Base-by-base conservation (phyloP, 2,329 filamentous ascomycete genomes). In the Sporothrix brunneoviolacea region DNA sequence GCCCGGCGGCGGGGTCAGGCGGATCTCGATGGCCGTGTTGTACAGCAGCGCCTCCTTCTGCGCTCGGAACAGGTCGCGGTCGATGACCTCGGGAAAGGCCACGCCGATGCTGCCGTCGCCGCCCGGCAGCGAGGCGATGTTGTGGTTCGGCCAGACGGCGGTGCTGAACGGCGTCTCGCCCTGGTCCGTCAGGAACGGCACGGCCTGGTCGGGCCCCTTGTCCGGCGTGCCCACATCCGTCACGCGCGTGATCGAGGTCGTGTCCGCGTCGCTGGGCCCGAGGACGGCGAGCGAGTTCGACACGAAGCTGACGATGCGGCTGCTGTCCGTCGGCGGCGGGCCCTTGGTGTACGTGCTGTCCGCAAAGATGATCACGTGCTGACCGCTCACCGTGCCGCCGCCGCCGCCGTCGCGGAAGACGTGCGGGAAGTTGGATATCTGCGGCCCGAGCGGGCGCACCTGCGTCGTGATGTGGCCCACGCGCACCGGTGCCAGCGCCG, bases 341-440 rank as follows among this genome's bases (percentile, higher is more conserved):
- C 56, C 56, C 2, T n/a, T 19, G 4, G 56, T 57, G 46, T 57
- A 57, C 10, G 15, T 52, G 39, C 54, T 40, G 32, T 57, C 56
- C 2, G 56, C 50, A 37, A 55, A 57, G 21, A 56, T 56, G 46
- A 56, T 54, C 19, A 57, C 35, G 12, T 55, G 22, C 39, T 48
- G 51, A 2, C 56, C 56, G 44, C 33, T 33, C 2, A 57, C 52
- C 1, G 51, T 52, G 40, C 56, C 56, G 39, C 56, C 56, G 24
- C 56, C 56, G 21, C 56, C 56, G 24, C 56, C 56, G 47, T 57
- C 56, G 27, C 56, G 56, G 49, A 42, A 57, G 15, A 54, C 48
- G 47, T 57, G 46, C 30, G 56, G 56, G 9, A 51, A 47, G 40
- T 56, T 57, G 38, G 56, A 57, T 40, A 38, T 19, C 48, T 57